These are phyloP conservation scores for Penicillium cataractarum DNA, from an alignment of 495 filamentous ascomycete genomes.

Conservation along the genomic window DNA sequence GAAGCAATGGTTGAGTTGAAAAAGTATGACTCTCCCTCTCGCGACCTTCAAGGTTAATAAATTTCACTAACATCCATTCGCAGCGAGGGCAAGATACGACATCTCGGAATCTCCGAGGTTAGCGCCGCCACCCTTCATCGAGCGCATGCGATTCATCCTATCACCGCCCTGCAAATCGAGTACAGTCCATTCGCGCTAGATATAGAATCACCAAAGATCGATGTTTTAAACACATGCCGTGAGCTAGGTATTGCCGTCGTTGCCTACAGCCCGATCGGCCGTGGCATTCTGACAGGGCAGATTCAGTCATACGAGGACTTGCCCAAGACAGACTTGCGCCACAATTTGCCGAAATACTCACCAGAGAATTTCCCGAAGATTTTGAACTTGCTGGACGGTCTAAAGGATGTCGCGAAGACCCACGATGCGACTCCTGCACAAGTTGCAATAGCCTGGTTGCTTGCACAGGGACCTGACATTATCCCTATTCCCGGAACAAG, in stretches of 20 bases:
- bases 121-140: slow-evolving; percentile 60
- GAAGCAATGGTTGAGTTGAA: slow-evolving; percentile 61
- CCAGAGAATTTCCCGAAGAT: not conserved
- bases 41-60: not conserved
- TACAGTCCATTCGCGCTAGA: slow-evolving; percentile 63
- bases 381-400: not conserved
- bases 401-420: not conserved
- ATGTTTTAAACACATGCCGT: slow-evolving; percentile 56
- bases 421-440: not conserved
- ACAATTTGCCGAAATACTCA: slow-evolving; percentile 39
- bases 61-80: not conserved
- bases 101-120: slow-evolving; percentile 60
- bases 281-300: slow-evolving; percentile 58
- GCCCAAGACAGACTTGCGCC: slow-evolving; percentile 42
- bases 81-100: slow-evolving; percentile 58
- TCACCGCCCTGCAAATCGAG: slow-evolving; percentile 67
- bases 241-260: slow-evolving; percentile 67
- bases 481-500: not conserved
- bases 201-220: slow-evolving; percentile 53
- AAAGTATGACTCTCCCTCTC: slow-evolving; percentile 30
- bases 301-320: slow-evolving; percentile 50
- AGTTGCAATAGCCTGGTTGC: not conserved
- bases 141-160: slow-evolving; percentile 62
- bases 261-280: slow-evolving; percentile 65
- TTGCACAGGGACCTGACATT: not conserved